Conservation (phyloP, 1,284 basidiomycete genomes). For the Ustilago trichophora region DNA sequence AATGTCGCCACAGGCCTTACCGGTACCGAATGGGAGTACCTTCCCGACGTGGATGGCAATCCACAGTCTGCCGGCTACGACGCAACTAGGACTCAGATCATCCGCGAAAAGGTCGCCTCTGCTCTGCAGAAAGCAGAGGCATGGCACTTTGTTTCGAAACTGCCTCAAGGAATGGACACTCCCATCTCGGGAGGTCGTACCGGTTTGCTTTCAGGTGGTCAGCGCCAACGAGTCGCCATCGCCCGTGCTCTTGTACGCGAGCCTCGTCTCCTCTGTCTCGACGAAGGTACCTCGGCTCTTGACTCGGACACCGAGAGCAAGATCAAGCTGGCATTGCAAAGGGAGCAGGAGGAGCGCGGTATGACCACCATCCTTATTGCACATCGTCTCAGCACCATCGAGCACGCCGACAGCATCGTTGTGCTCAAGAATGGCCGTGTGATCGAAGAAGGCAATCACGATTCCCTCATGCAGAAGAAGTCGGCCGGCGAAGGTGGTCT, state of each 20-base stretch:
- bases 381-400: conserved; percentile 63
- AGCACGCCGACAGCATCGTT: conserved; percentile 62
- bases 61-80: conserved; percentile 12
- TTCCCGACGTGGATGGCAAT: conserved; percentile 37
- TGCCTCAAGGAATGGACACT: conserved; percentile 67
- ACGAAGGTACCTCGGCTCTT: conserved; percentile 63
- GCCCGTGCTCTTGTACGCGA: conserved; percentile 62
- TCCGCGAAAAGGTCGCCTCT: conserved; percentile 62
- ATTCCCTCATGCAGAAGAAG: conserved; percentile 49
- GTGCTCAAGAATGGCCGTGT: conserved; percentile 56
- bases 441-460: conserved; percentile 59
- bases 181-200: conserved; percentile 66
- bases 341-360: conserved; percentile 58
- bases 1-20: conserved; percentile 63
- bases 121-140: conserved; percentile 67
- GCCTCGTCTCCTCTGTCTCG: conserved; percentile 58
- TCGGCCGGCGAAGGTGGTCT: conserved; percentile 10
- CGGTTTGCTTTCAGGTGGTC: conserved; percentile 63
- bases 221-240: conserved; percentile 63
- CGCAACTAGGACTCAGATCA: conserved; percentile 31
- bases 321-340: conserved; percentile 56
- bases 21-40: conserved; percentile 50
- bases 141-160: conserved; percentile 66
- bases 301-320: conserved; percentile 62
- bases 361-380: conserved; percentile 65